Percentiles rank a stretch among this genome's conserved stretches.
phyloP scores from a whole-genome alignment of 768 basidiomycete genomes.

The Chlorophyllum brunneum region DNA sequence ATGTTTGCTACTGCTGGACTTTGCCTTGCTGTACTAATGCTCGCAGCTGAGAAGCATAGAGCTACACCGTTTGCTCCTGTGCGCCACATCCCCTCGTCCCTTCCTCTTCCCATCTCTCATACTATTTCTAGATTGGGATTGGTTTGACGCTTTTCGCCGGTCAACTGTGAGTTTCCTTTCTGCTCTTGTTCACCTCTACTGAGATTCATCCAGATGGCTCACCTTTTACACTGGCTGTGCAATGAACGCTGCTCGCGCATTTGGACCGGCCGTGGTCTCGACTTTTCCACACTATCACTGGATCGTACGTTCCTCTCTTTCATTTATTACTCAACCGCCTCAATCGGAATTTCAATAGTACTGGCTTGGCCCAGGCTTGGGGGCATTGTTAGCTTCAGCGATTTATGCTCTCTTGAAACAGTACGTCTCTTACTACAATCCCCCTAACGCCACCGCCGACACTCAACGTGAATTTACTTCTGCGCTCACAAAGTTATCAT shows the following conservation, averaged over 20 bases:
- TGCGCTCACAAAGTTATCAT: conserved; percentile 34
- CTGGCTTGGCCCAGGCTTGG: conserved; percentile 69
- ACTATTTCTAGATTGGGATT: too few species aligned
- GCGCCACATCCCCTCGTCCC: too few species aligned
- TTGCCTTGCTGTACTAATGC: conserved; percentile 64
- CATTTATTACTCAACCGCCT: conserved; percentile 1
- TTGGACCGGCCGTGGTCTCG: conserved; percentile 67
- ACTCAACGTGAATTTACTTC: neutral
- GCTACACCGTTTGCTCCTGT: conserved; percentile 68
- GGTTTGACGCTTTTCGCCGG: conserved; percentile 62
- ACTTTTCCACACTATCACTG: conserved; percentile 57
- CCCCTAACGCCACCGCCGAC: neutral
- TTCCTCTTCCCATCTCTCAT: too few species aligned
- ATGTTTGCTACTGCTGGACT: conserved; percentile 64
- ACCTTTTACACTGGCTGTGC: conserved; percentile 61
- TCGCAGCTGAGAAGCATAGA: conserved; percentile 67
- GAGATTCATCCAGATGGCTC: conserved; percentile 41
- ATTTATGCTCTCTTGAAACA: conserved; percentile 59
- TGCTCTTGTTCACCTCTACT: neutral
- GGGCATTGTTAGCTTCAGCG: conserved; percentile 52
- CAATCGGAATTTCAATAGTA: conserved; percentile 41
- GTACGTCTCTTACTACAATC: conserved; percentile 18
- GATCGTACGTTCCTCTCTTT: conserved; percentile 42
- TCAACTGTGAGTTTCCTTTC: conserved; percentile 42
- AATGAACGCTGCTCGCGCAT: conserved; percentile 68